Conservation (phyloP, 305 asterid genomes). For the Fraxinus angustifolia region DNA sequence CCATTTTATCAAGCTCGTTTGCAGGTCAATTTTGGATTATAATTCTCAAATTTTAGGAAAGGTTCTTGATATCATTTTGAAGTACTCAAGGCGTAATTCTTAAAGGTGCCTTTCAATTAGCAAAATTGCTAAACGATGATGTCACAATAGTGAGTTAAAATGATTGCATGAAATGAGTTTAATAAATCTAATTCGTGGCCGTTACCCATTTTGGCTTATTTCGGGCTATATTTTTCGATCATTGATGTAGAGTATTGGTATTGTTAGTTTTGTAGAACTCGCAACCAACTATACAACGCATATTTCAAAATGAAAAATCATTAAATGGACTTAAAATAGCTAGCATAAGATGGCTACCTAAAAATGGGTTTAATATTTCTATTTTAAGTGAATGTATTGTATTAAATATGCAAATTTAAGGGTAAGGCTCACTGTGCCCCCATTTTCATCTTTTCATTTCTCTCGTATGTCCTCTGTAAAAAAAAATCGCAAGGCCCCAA, state of each 20-base stretch:
- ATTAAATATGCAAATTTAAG: background rate
- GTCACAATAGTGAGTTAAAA: background rate
- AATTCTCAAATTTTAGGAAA: background rate
- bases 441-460: background rate
- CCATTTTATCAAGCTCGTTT: background rate
- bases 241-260: background rate
- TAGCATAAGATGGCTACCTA: background rate
- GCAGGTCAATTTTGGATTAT: background rate
- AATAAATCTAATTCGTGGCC: background rate
- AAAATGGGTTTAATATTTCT: background rate
- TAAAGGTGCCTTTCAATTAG: background rate
- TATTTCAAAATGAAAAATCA: background rate
- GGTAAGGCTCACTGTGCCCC: background rate
- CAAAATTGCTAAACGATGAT: background rate
- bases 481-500: background rate
- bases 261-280: background rate
- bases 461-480: background rate
- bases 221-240: background rate
- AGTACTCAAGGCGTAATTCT: background rate
- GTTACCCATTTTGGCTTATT: background rate
- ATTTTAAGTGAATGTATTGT: background rate
- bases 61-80: background rate
- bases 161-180: background rate
- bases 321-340: background rate
- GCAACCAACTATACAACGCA: background rate